Evolutionary conservation across 495 filamentous ascomycete genomes (phyloP), one percentile per base, ranked within the genome.

Genomic region (Penicillium canescens): DNA sequence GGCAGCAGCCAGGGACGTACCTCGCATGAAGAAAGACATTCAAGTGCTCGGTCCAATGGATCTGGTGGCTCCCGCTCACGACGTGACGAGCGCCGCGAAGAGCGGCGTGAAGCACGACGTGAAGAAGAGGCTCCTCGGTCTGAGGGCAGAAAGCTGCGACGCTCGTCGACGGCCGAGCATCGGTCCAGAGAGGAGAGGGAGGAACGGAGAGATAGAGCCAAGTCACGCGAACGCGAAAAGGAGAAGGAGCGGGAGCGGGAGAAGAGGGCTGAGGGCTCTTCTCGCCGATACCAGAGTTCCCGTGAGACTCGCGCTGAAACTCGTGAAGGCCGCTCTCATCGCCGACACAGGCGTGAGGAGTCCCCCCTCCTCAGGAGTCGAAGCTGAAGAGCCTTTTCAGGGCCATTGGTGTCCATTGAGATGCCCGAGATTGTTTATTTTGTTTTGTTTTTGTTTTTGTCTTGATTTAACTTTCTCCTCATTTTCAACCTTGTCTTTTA

Each of bases 301-400:
- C 28, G 28, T 31, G 28, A 31, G 28, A 9, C 28, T 31, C 28
- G 28, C 5, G 28, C 28, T 31, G 56, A 55, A 23, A 42, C 59
- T 35, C 55, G 52, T 16, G 67, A 71, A 31, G 41, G 10, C 35
- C 57, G 46, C 37, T 38, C 46, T 56, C 64, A 62, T 56, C 70
- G 63, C 48, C 67, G 67, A 10, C 68, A 62, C 37, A 56, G 61
- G 44, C 70, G 64, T 7, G 72, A 74, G 24, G 60, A 66, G 16
- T 70, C 70, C 71, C 72, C 0, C 64, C 63, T 8, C 60, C 55
- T 41, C 61, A 62, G 34, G 55, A 62, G 34, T 70, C 73, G n/a
- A 71, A 61, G 42, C 50, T 78, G 42, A 76, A 72, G 61, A 56
- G 60, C 13, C 23, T 78, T 37, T 57, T 74, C 55, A 70, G 69